Evolutionary conservation across 202 grass and related monocot genomes (phyloP).

Genomic region (Eragrostis tef): DNA sequence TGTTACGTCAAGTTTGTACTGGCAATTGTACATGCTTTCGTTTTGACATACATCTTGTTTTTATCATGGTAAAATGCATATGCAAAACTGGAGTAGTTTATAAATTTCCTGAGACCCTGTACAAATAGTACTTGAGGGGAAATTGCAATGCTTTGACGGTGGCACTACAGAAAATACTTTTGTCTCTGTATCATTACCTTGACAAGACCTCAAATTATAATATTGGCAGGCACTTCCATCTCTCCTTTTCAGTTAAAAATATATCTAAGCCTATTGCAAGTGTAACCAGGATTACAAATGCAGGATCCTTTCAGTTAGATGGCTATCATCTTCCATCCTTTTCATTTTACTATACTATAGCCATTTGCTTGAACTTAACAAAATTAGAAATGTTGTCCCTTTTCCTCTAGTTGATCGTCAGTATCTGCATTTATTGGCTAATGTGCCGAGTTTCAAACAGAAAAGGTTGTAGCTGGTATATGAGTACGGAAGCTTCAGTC

Average conservation of each 20-base stretch:
- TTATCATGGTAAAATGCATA: not conserved
- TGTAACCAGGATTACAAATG: not conserved
- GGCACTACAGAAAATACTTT: not conserved
- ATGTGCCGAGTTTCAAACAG: not conserved
- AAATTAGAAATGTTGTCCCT: not conserved
- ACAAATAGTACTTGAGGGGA: not conserved
- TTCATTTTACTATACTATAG: conserved; percentile 17
- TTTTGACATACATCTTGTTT: conserved; percentile 7
- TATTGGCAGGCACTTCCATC: not conserved
- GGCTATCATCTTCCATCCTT: conserved; percentile 36
- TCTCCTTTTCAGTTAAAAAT: not conserved
- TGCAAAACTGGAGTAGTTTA: not conserved
- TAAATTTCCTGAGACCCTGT: not conserved
- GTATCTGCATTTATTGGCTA: conserved; percentile 28
- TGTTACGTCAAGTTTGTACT: not conserved
- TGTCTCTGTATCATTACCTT: not conserved
- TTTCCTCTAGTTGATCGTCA: conserved; percentile 26
- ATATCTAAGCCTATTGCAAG: not conserved
- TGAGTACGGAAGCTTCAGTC: not conserved
- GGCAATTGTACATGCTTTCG: not conserved
- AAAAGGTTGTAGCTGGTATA: not conserved
- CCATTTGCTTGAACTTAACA: not conserved
- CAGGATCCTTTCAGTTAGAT: conserved; percentile 39
- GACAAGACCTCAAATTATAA: not conserved
- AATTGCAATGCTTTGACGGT: conserved; percentile 5